Base-by-base conservation (phyloP, 352 stramenopile species). In the Globisporangium nodosum region DNA sequence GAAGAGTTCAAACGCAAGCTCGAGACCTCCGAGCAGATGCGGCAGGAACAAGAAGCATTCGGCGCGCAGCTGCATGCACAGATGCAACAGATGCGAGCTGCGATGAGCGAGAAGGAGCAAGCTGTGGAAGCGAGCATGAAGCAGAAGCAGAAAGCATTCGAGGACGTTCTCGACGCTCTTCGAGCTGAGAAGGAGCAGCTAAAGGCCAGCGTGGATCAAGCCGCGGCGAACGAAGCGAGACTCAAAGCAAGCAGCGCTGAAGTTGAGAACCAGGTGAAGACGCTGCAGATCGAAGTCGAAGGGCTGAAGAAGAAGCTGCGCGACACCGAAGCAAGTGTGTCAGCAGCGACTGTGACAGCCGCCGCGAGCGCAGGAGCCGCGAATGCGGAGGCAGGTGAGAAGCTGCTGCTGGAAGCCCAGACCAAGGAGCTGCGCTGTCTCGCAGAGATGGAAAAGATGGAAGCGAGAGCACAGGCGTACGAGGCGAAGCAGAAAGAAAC, bases 391-490 rank as follows among this genome's bases (percentile, higher is more conserved):
- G 73, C 66, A 15, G 80, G 65, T 47, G 76, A 89, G 52, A 74
- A 70, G 15, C 49, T 90, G 18, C 43, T 90, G 6, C 55, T 92
- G 3, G 82, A 90, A 56, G 76, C 75, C 12, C 82, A 92, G 50
- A 89, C 82, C 0, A 88, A 88, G 20, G 82, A 92, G 37, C 58
- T 92, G 35, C 82, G 79, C 6, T 79, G 69, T 33, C 39, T 86
- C 11, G 82, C 77, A 7, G 82, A 92, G 39, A 68, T 90, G 5
- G 80, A 92, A 50, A 87, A 83, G 49, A 66, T 91, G 60, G 85
- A 92, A 54, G 43, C 75, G 5, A 88, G 82, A 50, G 50, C 84
- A 3, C 75, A 87, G 42, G 58, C 54, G 12, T 58, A 73, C 35
- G 79, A 92, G 56, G 30, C 66, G 11, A 76, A 77, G 54, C 56